These are phyloP conservation scores for Coprinopsis cinerea DNA, from an alignment of 768 basidiomycete genomes.

Conservation along the genomic window DNA sequence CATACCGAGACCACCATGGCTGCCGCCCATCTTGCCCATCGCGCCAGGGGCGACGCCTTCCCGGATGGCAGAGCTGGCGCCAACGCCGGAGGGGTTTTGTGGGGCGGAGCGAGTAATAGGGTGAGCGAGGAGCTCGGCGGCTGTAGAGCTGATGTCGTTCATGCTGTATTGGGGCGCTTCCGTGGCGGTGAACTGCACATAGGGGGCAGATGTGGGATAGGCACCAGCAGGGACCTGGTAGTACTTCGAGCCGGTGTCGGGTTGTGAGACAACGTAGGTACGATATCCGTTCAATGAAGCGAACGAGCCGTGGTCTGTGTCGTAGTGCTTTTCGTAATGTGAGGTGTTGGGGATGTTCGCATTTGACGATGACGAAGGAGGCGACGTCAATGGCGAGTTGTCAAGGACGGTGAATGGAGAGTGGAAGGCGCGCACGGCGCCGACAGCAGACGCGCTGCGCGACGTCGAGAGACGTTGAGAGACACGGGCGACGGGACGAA, in stretches of 20 bases:
- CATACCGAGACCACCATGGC: conserved; percentile 35
- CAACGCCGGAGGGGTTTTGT: conserved; percentile 38
- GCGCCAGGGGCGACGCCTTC: conserved; percentile 37
- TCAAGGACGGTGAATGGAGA: conserved; percentile 53
- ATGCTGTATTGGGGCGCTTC: conserved; percentile 31
- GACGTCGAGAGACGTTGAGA: conserved; percentile 19
- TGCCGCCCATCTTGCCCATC: conserved; percentile 37
- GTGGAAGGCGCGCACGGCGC: conserved; percentile 49
- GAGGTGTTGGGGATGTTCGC: conserved; percentile 24
- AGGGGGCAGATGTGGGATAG: conserved; percentile 46
- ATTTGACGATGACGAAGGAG: conserved; percentile 45
- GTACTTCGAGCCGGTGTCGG: conserved; percentile 53
- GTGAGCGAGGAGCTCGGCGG: conserved; percentile 34
- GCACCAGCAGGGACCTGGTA: conserved; percentile 73
- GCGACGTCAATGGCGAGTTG: conserved; percentile 24
- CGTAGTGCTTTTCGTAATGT: conserved; percentile 59
- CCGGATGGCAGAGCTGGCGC: conserved; percentile 42
- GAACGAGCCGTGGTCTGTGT: conserved; percentile 44
- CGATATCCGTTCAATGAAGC: conserved; percentile 40
- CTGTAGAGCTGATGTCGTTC: conserved; percentile 36
- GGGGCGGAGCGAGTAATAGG: conserved; percentile 37
- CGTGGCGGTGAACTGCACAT: conserved; percentile 35
- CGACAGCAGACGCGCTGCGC: conserved; percentile 16
- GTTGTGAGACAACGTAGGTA: conserved; percentile 71
- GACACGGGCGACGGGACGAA: conserved; percentile 22